Evolutionary conservation across 306 rosid species (phyloP).

Genomic region (Pterocarpus santalinus): DNA sequence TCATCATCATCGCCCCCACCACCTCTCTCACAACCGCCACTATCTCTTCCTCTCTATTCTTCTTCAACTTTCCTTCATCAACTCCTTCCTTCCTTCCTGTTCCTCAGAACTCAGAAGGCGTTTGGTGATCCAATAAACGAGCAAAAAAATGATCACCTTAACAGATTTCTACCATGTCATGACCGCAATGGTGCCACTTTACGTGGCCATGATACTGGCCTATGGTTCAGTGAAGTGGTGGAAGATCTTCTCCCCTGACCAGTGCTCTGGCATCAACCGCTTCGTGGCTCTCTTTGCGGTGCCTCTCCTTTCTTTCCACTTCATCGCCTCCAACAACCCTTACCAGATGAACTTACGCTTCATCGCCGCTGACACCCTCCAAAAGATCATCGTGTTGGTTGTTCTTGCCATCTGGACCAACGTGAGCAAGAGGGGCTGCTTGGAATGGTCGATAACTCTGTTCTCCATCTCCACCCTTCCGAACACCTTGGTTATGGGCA

Average conservation of each 20-base stretch:
- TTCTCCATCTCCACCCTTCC: conserved; percentile 89
- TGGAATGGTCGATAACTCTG: conserved; percentile 89
- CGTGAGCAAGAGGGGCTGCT: conserved; percentile 69
- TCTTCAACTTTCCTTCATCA: conserved; percentile 17
- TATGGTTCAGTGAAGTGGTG: conserved; percentile 99
- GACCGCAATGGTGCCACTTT: conserved; percentile 95
- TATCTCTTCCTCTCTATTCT: conserved; percentile 25
- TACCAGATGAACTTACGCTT: conserved; percentile 82
- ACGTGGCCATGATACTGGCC: conserved; percentile 89
- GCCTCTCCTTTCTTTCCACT: conserved; percentile 90
- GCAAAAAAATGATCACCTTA: conserved; percentile 67
- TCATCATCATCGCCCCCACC: conserved; percentile 44
- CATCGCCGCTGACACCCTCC: conserved; percentile 89
- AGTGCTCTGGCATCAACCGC: conserved; percentile 94
- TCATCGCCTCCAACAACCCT: conserved; percentile 86
- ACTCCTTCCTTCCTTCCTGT: not conserved
- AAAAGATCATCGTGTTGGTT: conserved; percentile 68
- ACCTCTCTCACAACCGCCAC: not conserved
- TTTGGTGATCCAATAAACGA: too few species aligned
- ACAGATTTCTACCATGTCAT: conserved; percentile 94
- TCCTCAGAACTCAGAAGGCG: not conserved
- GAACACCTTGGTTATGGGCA: conserved; percentile 93
- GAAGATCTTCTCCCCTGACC: conserved; percentile 94
- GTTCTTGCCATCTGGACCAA: conserved; percentile 69
- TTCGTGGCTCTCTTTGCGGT: conserved; percentile 94